Evolutionary conservation across 2,329 filamentous ascomycete genomes (phyloP).

Genomic region (Penicillium sp.): DNA sequence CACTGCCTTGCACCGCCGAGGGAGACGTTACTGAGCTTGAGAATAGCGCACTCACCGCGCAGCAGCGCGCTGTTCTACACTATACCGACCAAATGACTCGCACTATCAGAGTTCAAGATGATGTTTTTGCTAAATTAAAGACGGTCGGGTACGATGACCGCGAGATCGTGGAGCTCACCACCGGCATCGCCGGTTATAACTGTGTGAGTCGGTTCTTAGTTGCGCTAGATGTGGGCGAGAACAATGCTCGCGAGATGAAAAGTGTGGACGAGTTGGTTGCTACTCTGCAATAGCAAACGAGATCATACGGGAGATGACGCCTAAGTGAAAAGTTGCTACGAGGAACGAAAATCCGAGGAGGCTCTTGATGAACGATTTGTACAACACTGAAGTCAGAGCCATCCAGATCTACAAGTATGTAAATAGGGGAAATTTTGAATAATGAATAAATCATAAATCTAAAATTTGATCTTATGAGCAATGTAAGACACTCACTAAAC

Average conservation of each 20-base stretch:
- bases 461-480: neutral
- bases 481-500: neutral
- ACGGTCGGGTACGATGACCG: conserved; percentile 64
- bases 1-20: conserved; percentile 50
- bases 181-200: conserved; percentile 84
- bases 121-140: conserved; percentile 61
- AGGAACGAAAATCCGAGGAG: no score
- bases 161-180: conserved; percentile 80
- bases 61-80: conserved; percentile 66
- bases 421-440: neutral
- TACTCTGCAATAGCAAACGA: conserved; percentile 10
- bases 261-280: conserved; percentile 67
- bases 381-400: neutral
- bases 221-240: conserved; percentile 66
- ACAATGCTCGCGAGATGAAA: conserved; percentile 56
- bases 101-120: conserved; percentile 66
- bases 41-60: conserved; percentile 50
- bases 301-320: neutral
- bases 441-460: neutral
- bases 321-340: neutral
- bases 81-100: conserved; percentile 84
- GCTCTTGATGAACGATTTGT: neutral
- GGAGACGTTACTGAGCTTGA: conserved; percentile 33
- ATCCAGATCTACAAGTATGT: neutral
- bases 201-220: conserved; percentile 84